phyloP scores from a whole-genome alignment of 78 protist genomes.

The Pelomyxa schiedti region DNA sequence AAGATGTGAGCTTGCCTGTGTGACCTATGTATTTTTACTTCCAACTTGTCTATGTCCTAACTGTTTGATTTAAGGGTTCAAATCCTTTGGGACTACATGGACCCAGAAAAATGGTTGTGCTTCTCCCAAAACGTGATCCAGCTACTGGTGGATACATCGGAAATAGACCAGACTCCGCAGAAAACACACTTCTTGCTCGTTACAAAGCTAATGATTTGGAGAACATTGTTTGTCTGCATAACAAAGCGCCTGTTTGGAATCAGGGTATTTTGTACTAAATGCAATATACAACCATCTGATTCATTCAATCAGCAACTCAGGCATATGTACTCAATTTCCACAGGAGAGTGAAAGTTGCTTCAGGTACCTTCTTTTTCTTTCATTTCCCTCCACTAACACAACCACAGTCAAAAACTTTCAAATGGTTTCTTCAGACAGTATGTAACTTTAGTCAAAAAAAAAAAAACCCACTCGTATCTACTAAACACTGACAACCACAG shows the following conservation, averaged over 20 bases:
- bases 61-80: constrained; percentile 6
- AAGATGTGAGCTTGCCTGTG: constrained; percentile 15
- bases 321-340: constrained; percentile 65
- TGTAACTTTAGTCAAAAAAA: too few species aligned
- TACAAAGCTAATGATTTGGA: neutral
- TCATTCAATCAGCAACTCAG: neutral
- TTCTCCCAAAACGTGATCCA: constrained; percentile 8
- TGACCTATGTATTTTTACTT: neutral
- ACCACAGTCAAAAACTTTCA: constrained; percentile 81
- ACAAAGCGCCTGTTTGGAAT: constrained; percentile 48
- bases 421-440: constrained; percentile 20
- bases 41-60: neutral
- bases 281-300: neutral
- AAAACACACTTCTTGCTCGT: neutral
- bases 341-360: constrained; percentile 66
- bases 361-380: too few species aligned
- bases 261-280: constrained; percentile 11
- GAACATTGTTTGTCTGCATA: constrained; percentile 3
- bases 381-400: too few species aligned
- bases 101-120: constrained; percentile 40
- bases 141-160: neutral
- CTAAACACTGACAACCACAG: neutral
- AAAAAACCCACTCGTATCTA: neutral
- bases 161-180: neutral
- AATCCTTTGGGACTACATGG: constrained; percentile 45